Conservation (phyloP, 2,329 filamentous ascomycete species). For the Ophiostoma fasciatum region DNA sequence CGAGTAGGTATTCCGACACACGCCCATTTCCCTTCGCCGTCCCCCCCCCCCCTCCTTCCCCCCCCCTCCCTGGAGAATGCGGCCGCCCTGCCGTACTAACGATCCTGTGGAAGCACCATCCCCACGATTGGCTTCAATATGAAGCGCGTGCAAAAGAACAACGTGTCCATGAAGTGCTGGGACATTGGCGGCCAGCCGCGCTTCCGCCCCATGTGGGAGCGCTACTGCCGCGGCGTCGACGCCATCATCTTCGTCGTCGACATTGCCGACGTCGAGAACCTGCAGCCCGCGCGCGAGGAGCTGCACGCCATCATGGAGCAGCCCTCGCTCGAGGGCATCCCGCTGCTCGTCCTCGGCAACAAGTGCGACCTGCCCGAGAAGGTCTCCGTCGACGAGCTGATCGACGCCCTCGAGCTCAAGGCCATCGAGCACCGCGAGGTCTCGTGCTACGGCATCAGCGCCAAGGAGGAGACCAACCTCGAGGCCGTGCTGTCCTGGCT, state of each 20-base stretch:
- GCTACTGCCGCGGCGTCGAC: slow-evolving; percentile 94
- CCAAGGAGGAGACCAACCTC: slow-evolving; percentile 96
- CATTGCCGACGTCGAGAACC: slow-evolving; percentile 68
- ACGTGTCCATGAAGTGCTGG: slow-evolving; percentile 98
- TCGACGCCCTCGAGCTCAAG: slow-evolving; percentile 82
- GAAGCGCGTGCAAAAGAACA: slow-evolving; percentile 93
- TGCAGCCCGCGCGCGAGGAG: slow-evolving; percentile 81
- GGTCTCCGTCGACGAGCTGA: slow-evolving; percentile 84
- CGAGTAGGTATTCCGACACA: too few relatives aligned
- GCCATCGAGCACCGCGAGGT: slow-evolving; percentile 84
- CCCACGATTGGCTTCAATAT: slow-evolving; percentile 98
- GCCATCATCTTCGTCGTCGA: slow-evolving; percentile 98
- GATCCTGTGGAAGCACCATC: slow-evolving; percentile 74
- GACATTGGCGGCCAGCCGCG: slow-evolving; percentile 93
- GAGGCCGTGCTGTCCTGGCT: slow-evolving; percentile 95
- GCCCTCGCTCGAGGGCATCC: slow-evolving; percentile 73
- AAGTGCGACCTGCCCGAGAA: slow-evolving; percentile 92
- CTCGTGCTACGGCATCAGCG: slow-evolving; percentile 96
- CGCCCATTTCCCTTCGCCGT: too few relatives aligned
- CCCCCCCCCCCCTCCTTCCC: background rate
- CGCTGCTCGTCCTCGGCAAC: slow-evolving; percentile 86
- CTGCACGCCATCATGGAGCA: slow-evolving; percentile 80
- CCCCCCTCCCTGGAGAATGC: too few relatives aligned
- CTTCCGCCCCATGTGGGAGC: slow-evolving; percentile 98
- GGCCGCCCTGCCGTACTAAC: too few relatives aligned